Base-by-base conservation (phyloP, 1,139 yeast genomes). In the Debaryomyces udenii region DNA sequence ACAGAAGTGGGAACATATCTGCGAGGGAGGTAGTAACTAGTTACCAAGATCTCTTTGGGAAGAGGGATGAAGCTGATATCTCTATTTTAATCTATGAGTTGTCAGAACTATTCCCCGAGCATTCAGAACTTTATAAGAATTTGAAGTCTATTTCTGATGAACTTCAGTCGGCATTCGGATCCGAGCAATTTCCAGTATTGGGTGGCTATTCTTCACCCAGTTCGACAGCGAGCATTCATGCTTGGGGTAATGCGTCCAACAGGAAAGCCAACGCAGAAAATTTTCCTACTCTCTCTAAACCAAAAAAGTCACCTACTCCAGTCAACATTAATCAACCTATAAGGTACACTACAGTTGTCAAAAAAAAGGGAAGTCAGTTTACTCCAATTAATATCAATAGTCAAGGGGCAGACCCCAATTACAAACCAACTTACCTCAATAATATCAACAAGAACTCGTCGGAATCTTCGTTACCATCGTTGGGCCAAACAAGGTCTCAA, bases 81-180 rank as follows among this genome's bases (percentile, higher is more conserved):
- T 67, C 70, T 37, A 58, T 83, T 13, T 61, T 85, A 36, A 48
- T 83, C 7, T 74, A 71, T 42, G 90, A 83, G 49, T 66, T 82
- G 42, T 64, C 81, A 2, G 83, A 80, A 46, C 61, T 83, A 10
- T 79, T 74, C 51, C 73, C 82, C 0, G 55, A 34, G 56, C 56
- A 33, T 59, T 52, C 64, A 2, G 70, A 64, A 16, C 57, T 59
- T 38, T 56, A 60, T 36, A 55, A 54, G 26, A 58, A 55, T 30
- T 59, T 70, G 36, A 52, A 53, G 22, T 50, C 56, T 3, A 52
- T 64, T 1, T 54, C 62, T 7, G 53, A 52, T n/a, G 60, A 56
- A 27, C 47, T 61, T 38, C 53, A 50, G 14, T 42, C 44, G 26
- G 49, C 53, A 20, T 52, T 53, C 20, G 61, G 57, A 13, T 44